Percentiles rank a stretch among this genome's conserved stretches.
Evolutionary conservation across 257 asterid species (phyloP).

Genomic region (Nicotiana knightiana): DNA sequence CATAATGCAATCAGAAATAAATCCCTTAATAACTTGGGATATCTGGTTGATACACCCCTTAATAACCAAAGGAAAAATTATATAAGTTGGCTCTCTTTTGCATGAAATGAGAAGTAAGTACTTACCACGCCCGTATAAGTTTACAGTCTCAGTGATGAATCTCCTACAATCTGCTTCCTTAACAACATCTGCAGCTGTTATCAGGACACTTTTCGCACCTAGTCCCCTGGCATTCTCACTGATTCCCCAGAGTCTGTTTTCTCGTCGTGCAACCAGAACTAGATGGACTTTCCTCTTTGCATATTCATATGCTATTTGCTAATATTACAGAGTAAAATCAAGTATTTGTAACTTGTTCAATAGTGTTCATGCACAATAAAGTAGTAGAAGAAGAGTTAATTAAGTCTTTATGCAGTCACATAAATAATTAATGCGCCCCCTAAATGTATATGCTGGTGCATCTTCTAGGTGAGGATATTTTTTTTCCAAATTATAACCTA

Average conservation of each 20-base stretch:
- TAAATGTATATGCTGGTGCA: neutral
- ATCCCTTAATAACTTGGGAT: neutral
- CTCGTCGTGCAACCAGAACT: constrained; percentile 82
- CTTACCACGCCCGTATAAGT: constrained; percentile 56
- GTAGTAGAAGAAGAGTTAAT: neutral
- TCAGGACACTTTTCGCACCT: constrained; percentile 60
- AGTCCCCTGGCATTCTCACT: constrained; percentile 63
- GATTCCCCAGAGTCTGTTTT: constrained; percentile 60
- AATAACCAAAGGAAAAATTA: neutral
- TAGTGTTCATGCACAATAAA: neutral
- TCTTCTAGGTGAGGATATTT: neutral
- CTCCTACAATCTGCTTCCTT: constrained; percentile 88
- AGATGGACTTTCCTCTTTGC: constrained; percentile 81
- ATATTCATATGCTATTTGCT: constrained; percentile 94
- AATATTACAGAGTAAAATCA: neutral
- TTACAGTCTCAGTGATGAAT: constrained; percentile 63
- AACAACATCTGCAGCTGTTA: constrained; percentile 92
- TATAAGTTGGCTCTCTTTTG: neutral
- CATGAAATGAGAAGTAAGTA: neutral
- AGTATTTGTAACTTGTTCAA: neutral
- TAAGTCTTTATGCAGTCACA: neutral
- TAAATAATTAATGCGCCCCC: neutral
- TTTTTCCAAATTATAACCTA: neutral
- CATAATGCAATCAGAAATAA: neutral
- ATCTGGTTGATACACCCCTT: no score